Base-by-base conservation (phyloP, 352 stramenopile genomes). In the Phytophthora aleatoria region DNA sequence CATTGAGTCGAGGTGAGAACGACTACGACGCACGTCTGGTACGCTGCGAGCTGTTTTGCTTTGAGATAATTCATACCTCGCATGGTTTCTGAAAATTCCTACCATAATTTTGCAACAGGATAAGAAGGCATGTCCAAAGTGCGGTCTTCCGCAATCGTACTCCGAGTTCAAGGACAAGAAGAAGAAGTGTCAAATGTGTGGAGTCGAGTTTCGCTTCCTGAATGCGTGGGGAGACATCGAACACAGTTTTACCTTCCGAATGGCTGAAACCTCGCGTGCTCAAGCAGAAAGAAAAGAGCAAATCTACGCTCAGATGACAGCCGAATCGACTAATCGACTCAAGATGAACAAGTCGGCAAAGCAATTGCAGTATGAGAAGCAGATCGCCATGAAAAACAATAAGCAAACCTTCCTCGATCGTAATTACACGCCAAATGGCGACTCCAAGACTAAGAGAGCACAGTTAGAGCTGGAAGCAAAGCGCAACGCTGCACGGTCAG, bases 91-190 rank as follows among this genome's bases (percentile, higher is more conserved):
- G 20, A 33, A 33, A 7, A 33, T 38, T 38, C 33, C 12, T 38
- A 3, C 12, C 33, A 9, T 12, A 4, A 45, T 16, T 52, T 50
- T 50, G 41, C 16, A 28, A 42, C 50, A 93, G 86, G 85, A 90
- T 70, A 95, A 94, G 50, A 93, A 93, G 43, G 72, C 74, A 2
- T 95, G 87, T 28, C 87, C 85, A 3, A 89, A 81, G 38, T 95
- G 87, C 52, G 59, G 70, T 3, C 67, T 83, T 48, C 56, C 77
- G 11, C 87, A 95, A 60, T 92, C 85, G 20, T 95, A 92, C 51
- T 86, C 87, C 1, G 87, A 95, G 55, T 87, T 76, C n/a, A 85
- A 83, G 9, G 87, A 94, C 74, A 95, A 95, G 70, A 95, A 94
- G 71, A 95, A 95, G 55, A 75, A 76, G 3, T 95, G 87, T 54